phyloP scores from a whole-genome alignment of 176 grass and related monocot genomes.

The Aegilops longissima region DNA sequence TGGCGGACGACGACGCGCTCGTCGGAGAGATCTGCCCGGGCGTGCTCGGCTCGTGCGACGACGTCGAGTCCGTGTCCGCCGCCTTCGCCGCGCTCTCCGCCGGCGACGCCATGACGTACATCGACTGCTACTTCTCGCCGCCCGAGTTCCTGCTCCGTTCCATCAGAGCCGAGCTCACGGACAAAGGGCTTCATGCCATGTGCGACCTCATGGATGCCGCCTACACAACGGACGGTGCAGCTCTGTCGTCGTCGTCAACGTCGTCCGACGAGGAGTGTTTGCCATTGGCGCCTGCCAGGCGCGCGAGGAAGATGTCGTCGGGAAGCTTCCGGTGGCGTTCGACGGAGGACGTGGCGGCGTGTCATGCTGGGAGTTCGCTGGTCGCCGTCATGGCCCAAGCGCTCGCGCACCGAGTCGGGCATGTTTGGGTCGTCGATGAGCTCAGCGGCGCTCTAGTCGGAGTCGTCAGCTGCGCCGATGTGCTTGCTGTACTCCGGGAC shows the following conservation, averaged over 20 bases:
- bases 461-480: constrained; percentile 65
- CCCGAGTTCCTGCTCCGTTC: constrained; percentile 47
- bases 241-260: constrained; percentile 12
- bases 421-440: constrained; percentile 80
- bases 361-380: constrained; percentile 73
- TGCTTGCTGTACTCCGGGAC: constrained; percentile 64
- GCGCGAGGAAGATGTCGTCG: constrained; percentile 20
- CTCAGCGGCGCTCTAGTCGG: constrained; percentile 51
- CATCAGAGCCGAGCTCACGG: constrained; percentile 36
- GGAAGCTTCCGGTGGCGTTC: constrained; percentile 46
- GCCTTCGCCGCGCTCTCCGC: constrained; percentile 53
- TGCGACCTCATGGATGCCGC: constrained; percentile 43
- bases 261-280: constrained; percentile 59
- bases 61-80: constrained; percentile 30
- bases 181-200: constrained; percentile 47
- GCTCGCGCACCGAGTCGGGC: constrained; percentile 64
- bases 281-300: not conserved
- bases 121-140: constrained; percentile 44
- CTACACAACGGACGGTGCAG: not conserved
- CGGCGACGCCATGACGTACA: constrained; percentile 44
- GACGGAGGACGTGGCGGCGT: constrained; percentile 54
- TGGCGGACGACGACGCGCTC: constrained; percentile 42
- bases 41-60: constrained; percentile 45
- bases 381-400: constrained; percentile 93
- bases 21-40: constrained; percentile 62